Evolutionary conservation across 1,284 basidiomycete genomes (phyloP).

Genomic region (Fomitopsis pinicola): DNA sequence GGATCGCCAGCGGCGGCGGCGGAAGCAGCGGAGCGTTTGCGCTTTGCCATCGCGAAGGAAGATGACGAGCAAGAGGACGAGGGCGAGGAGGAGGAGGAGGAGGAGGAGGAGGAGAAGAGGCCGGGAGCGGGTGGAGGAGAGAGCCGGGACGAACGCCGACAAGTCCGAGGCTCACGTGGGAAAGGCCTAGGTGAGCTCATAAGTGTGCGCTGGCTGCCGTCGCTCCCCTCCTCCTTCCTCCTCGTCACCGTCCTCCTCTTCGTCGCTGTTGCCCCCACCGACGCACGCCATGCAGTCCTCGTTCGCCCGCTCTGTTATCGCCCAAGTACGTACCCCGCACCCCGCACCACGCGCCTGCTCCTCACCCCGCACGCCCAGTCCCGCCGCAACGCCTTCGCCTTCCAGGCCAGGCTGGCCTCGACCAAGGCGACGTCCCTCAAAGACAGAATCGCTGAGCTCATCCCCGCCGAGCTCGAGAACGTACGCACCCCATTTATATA

Average conservation of each 20-base stretch:
- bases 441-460: constrained; percentile 87
- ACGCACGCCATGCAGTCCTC: constrained; percentile 26
- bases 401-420: constrained; percentile 58
- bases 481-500: constrained; percentile 34
- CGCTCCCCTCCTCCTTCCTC: constrained; percentile 6
- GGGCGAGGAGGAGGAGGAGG: background rate
- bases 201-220: constrained; percentile 13
- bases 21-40: constrained; percentile 34
- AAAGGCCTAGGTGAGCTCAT: constrained; percentile 17
- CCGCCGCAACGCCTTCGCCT: constrained; percentile 40
- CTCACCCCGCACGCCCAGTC: constrained; percentile 18
- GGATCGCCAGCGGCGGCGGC: constrained; percentile 3
- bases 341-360: background rate
- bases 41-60: constrained; percentile 39
- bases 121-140: too few relatives aligned
- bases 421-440: constrained; percentile 79
- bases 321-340: constrained; percentile 36
- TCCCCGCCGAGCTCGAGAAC: constrained; percentile 85
- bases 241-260: background rate
- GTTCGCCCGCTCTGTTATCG: constrained; percentile 41
- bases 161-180: constrained; percentile 12
- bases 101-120: constrained; percentile 3
- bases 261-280: background rate
- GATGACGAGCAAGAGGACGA: background rate
- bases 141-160: background rate